Evolutionary conservation across 768 basidiomycete species (phyloP).

Genomic region (Trametes villosa): DNA sequence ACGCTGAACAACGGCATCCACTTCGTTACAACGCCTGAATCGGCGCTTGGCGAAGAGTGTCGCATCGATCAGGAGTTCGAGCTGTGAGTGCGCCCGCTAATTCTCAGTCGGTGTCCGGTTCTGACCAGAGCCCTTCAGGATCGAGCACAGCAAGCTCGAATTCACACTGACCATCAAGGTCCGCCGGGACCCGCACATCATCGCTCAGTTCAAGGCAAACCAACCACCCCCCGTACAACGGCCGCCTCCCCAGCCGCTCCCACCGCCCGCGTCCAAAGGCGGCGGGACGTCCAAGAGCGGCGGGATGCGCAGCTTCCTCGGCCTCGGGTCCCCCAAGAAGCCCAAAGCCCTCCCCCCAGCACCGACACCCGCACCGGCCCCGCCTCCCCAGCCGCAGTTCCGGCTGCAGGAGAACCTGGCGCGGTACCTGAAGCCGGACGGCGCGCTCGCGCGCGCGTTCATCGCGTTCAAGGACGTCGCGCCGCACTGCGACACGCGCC

Average conservation of each 20-base stretch:
- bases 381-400: slow-evolving; percentile 42
- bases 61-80: slow-evolving; percentile 90
- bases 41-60: slow-evolving; percentile 57
- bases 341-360: slow-evolving; percentile 41
- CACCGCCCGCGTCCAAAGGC: slow-evolving; percentile 55
- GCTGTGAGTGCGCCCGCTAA: slow-evolving; percentile 63
- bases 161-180: slow-evolving; percentile 91
- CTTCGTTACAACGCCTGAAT: slow-evolving; percentile 89
- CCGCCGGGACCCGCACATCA: slow-evolving; percentile 83
- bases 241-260: slow-evolving; percentile 43
- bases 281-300: slow-evolving; percentile 41
- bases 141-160: slow-evolving; percentile 93
- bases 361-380: slow-evolving; percentile 37
- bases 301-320: slow-evolving; percentile 78
- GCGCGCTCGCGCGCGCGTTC: slow-evolving; percentile 87
- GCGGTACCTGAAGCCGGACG: slow-evolving; percentile 80
- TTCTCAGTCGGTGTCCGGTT: no score
- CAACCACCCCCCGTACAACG: slow-evolving; percentile 43
- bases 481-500: slow-evolving; percentile 76
- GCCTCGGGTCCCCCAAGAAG: slow-evolving; percentile 68
- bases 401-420: slow-evolving; percentile 76
- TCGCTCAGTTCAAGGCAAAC: slow-evolving; percentile 73
- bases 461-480: slow-evolving; percentile 90
- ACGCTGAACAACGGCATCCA: slow-evolving; percentile 97
- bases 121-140: slow-evolving; percentile 48